phyloP scores from a whole-genome alignment of 2,329 filamentous ascomycete genomes.

The Fusarium marasasianum region DNA sequence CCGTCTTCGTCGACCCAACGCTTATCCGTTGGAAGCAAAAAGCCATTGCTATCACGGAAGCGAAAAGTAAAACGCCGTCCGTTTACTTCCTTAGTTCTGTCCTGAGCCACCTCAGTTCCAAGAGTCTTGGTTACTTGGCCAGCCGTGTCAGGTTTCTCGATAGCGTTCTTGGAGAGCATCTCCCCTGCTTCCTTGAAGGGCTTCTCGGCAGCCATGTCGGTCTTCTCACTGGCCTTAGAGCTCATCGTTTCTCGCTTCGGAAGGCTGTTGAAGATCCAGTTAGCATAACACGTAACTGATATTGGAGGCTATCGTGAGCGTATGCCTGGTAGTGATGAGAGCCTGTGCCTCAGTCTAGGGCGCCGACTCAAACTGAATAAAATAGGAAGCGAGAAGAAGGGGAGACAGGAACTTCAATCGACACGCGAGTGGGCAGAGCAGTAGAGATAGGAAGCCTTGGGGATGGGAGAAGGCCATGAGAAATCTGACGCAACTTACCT shows the following conservation, averaged over 20 bases:
- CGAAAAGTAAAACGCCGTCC: neutral
- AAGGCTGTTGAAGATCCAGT: fast-evolving
- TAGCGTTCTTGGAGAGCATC: neutral
- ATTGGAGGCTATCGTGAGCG: too few species aligned
- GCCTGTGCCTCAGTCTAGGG: too few species aligned
- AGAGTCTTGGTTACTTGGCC: too few species aligned
- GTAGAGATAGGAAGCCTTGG: neutral
- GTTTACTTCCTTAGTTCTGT: neutral
- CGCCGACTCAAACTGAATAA: too few species aligned
- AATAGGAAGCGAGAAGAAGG: neutral
- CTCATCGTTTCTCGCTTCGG: neutral
- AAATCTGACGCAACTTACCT: neutral
- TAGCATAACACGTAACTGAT: fast-evolving
- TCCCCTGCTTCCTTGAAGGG: fast-evolving
- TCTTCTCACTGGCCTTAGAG: neutral
- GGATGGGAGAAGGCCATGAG: neutral
- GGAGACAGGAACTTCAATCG: neutral
- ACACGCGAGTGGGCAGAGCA: neutral
- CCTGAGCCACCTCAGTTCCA: too few species aligned
- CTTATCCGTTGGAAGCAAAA: neutral
- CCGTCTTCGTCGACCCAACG: neutral
- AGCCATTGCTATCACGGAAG: neutral
- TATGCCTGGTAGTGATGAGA: neutral
- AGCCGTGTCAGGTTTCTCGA: too few species aligned
- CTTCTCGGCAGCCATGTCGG: neutral